Evolutionary conservation across 1,284 basidiomycete genomes (phyloP).

Genomic region (Exsudoporus floridanus): DNA sequence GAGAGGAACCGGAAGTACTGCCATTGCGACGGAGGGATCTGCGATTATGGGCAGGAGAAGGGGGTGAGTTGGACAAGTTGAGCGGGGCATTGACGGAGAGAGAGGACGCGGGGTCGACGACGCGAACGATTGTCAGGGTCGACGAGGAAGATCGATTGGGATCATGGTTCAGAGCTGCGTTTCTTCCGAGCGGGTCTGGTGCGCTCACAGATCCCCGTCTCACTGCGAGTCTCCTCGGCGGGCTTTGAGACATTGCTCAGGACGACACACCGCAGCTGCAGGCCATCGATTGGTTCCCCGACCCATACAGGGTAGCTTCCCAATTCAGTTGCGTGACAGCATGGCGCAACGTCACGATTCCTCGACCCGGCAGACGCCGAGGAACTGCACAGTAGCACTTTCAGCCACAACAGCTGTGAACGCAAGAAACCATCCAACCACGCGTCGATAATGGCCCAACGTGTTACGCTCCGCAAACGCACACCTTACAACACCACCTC

Average conservation of each 20-base stretch:
- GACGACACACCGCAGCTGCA: not conserved
- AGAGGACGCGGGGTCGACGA: slow-evolving; percentile 34
- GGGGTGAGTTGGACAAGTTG: slow-evolving; percentile 32
- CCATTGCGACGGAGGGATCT: slow-evolving; percentile 32
- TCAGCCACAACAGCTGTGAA: slow-evolving; percentile 22
- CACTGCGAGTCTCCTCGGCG: slow-evolving; percentile 45
- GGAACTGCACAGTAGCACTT: slow-evolving; percentile 19
- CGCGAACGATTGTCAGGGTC: slow-evolving; percentile 72
- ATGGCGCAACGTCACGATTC: not conserved
- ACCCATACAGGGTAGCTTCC: slow-evolving; percentile 2
- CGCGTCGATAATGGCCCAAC: slow-evolving; percentile 82
- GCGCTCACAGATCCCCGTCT: slow-evolving; percentile 68
- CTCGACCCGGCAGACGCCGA: slow-evolving; percentile 18
- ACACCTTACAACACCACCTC: slow-evolving; percentile 99
- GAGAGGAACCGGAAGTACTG: slow-evolving; percentile 28
- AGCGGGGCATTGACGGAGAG: slow-evolving; percentile 13
- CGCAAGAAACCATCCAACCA: not conserved
- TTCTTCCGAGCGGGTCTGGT: slow-evolving; percentile 60
- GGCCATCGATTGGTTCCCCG: slow-evolving; percentile 4
- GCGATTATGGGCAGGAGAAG: slow-evolving; percentile 27
- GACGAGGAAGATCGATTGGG: slow-evolving; percentile 57
- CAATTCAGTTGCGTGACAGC: slow-evolving; percentile 3
- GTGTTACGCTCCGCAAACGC: slow-evolving; percentile 98
- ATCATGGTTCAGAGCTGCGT: slow-evolving; percentile 51
- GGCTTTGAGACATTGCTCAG: slow-evolving; percentile 25